These are phyloP conservation scores for Cephaloascus albidus DNA, from an alignment of 805 yeast genomes.

Conservation along the genomic window DNA sequence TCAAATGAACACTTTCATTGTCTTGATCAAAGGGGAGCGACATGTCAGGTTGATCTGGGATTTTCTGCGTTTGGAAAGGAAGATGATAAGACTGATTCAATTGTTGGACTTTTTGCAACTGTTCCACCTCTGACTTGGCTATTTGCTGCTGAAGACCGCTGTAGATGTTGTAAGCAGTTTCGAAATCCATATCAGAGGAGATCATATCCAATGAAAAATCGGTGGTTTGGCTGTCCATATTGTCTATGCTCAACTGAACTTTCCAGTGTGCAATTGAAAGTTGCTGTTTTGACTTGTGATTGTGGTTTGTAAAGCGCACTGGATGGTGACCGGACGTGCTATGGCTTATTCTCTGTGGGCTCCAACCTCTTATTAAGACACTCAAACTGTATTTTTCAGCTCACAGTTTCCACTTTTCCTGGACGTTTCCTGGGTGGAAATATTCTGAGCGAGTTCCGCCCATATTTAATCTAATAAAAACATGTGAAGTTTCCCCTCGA, in stretches of 20 bases:
- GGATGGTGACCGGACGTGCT: too few relatives aligned
- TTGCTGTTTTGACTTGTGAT: too few relatives aligned
- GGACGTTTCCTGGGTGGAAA: too few relatives aligned
- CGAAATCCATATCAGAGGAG: constrained; percentile 32
- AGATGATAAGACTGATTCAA: constrained; percentile 13
- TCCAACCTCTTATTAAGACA: too few relatives aligned
- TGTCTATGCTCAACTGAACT: too few relatives aligned
- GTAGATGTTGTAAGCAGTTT: constrained; percentile 33
- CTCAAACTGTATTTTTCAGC: too few relatives aligned
- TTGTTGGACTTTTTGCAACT: constrained; percentile 26
- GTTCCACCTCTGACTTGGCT: constrained; percentile 23
- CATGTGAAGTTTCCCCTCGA: background rate
- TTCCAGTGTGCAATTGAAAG: too few relatives aligned
- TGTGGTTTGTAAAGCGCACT: too few relatives aligned
- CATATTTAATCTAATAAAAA: background rate
- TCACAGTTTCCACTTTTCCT: too few relatives aligned
- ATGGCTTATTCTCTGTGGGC: too few relatives aligned
- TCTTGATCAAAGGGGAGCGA: background rate
- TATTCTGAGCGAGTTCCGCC: too few relatives aligned
- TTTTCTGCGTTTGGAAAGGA: background rate
- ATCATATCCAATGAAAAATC: constrained; percentile 17
- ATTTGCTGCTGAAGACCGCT: constrained; percentile 25
- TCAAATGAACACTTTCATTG: background rate
- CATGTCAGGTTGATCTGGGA: background rate
- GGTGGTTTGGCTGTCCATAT: background rate